Evolutionary conservation across 2,329 filamentous ascomycete genomes (phyloP).

Genomic region (Fusarium luffae): DNA sequence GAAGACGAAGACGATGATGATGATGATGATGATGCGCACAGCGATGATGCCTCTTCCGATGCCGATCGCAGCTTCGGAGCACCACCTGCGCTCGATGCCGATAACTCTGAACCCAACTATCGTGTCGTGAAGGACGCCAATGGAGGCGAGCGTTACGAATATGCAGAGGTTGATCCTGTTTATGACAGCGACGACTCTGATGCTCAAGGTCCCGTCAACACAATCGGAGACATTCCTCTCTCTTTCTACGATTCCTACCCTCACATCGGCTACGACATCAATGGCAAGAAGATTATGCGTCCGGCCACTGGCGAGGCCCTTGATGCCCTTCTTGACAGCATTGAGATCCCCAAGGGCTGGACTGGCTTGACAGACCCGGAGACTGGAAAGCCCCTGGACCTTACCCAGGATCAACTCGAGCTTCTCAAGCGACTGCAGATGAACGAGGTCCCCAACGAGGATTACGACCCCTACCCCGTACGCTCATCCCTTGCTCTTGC

Average conservation of each 20-base stretch:
- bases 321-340: slow-evolving; percentile 93
- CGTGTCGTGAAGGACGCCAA: slow-evolving; percentile 82
- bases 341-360: slow-evolving; percentile 97
- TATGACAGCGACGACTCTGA: slow-evolving; percentile 98
- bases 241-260: slow-evolving; percentile 98
- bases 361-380: slow-evolving; percentile 93
- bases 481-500: slow-evolving; percentile 42
- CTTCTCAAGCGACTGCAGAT: slow-evolving; percentile 88
- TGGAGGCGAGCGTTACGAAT: slow-evolving; percentile 89
- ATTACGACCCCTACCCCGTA: slow-evolving; percentile 91
- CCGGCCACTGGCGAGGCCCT: slow-evolving; percentile 93
- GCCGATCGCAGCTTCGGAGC: slow-evolving; percentile 50
- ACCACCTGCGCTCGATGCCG: slow-evolving; percentile 51
- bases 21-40: slow-evolving; percentile 40
- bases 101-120: slow-evolving; percentile 59
- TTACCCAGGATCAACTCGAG: slow-evolving; percentile 89
- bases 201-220: slow-evolving; percentile 81
- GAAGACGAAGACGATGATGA: slow-evolving; percentile 50
- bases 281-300: slow-evolving; percentile 97
- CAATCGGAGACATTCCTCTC: slow-evolving; percentile 93
- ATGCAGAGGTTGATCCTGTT: slow-evolving; percentile 90
- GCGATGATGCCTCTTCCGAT: slow-evolving; percentile 47
- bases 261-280: slow-evolving; percentile 98
- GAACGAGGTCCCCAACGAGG: slow-evolving; percentile 87
- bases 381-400: slow-evolving; percentile 90